Evolutionary conservation across 441 rosid species (phyloP).

Genomic region (Jatropha multifida): DNA sequence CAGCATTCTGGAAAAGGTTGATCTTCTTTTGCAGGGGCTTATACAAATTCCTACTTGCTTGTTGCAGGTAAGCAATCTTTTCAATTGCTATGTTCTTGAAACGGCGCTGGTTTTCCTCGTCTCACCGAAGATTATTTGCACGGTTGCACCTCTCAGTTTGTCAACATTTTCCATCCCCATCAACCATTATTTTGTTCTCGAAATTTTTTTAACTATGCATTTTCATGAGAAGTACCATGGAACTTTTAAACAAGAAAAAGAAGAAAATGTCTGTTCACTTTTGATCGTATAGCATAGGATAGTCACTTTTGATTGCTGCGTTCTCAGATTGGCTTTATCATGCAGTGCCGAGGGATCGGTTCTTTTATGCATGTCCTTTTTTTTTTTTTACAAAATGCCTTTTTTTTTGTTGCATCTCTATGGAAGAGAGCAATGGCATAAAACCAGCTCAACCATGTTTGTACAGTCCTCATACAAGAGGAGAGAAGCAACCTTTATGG

Average conservation of each 20-base stretch:
- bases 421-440: background rate
- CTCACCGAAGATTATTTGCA: background rate
- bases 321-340: background rate
- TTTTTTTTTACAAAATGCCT: background rate
- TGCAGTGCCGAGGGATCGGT: background rate
- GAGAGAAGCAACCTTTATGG: background rate
- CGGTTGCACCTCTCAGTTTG: background rate
- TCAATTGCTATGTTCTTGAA: background rate
- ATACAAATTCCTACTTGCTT: conserved; percentile 80
- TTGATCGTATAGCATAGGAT: background rate
- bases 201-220: background rate
- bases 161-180: background rate
- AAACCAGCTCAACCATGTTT: background rate
- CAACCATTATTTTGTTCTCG: background rate
- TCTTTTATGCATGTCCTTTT: too few species aligned
- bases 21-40: conserved; percentile 74
- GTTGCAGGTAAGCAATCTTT: conserved; percentile 58
- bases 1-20: conserved; percentile 69
- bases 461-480: background rate
- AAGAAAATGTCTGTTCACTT: background rate
- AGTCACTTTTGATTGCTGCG: background rate
- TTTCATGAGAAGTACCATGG: background rate
- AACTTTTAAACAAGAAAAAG: background rate
- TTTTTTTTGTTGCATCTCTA: background rate
- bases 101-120: background rate